These are phyloP conservation scores for Suhomyces prunicola DNA, from an alignment of 805 yeast genomes.

Conservation along the genomic window DNA sequence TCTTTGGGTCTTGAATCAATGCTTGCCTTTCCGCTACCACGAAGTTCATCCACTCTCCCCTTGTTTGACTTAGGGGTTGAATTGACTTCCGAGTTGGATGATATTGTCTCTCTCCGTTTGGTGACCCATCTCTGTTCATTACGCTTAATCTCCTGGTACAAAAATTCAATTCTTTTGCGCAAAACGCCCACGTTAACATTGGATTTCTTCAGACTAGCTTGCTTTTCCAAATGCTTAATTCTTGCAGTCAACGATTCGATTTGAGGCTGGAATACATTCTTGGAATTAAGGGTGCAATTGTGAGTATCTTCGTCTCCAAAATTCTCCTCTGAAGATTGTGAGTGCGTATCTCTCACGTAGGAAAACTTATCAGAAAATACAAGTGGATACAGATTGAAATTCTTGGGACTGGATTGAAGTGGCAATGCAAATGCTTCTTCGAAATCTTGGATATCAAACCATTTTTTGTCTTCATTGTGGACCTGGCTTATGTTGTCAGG, in stretches of 20 bases:
- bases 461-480: conserved; percentile 53
- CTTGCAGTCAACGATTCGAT: conserved; percentile 25
- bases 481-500: conserved; percentile 22
- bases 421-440: conserved; percentile 52
- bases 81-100: background rate
- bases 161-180: conserved; percentile 16
- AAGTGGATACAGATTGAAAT: conserved; percentile 56
- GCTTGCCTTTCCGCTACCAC: conserved; percentile 3
- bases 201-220: conserved; percentile 10
- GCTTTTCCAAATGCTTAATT: conserved; percentile 21
- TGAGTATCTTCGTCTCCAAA: conserved; percentile 30
- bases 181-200: conserved; percentile 9
- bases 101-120: background rate
- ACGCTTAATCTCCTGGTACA: conserved; percentile 9
- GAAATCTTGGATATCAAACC: conserved; percentile 65
- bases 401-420: conserved; percentile 32
- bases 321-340: conserved; percentile 7
- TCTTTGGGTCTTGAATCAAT: conserved; percentile 8
- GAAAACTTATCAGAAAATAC: conserved; percentile 66
- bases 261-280: conserved; percentile 27
- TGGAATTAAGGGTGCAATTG: conserved; percentile 25
- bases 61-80: background rate
- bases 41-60: conserved; percentile 6
- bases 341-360: conserved; percentile 58
- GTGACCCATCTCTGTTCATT: conserved; percentile 1